Conservation (phyloP, 345 rosid species). For the Eucalyptus polyanthemos region DNA sequence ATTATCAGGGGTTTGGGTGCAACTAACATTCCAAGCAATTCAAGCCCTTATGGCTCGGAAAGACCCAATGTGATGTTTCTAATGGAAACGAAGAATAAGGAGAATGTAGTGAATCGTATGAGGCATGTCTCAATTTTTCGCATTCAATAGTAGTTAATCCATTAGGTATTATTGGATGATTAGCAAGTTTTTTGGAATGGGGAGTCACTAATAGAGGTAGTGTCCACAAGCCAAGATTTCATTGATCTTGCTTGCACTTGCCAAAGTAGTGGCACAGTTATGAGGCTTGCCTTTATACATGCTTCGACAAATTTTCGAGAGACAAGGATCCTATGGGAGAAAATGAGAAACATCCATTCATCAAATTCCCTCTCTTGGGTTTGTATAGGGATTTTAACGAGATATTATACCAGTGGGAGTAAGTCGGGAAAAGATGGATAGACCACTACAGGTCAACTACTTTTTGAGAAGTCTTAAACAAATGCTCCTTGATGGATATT, state of each 20-base stretch:
- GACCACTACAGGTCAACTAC: not conserved
- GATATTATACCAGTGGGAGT: not conserved
- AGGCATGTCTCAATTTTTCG: not conserved
- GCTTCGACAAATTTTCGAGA: too few species aligned
- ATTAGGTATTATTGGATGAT: fast-evolving
- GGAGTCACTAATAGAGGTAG: not conserved
- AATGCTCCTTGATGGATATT: not conserved
- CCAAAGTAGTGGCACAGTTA: too few species aligned
- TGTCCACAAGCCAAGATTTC: not conserved
- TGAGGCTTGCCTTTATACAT: too few species aligned
- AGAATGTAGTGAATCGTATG: not conserved
- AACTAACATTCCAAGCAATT: too few species aligned
- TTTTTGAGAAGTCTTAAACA: not conserved
- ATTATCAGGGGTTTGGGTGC: fast-evolving
- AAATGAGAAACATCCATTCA: too few species aligned
- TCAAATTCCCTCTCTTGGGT: not conserved
- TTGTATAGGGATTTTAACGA: not conserved
- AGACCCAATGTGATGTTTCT: not conserved
- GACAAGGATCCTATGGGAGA: too few species aligned
- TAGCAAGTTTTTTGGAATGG: too few species aligned
- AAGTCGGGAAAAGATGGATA: not conserved
- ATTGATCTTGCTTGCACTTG: not conserved
- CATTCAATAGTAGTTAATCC: not conserved
- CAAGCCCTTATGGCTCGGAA: too few species aligned
- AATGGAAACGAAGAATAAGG: not conserved